phyloP scores from a whole-genome alignment of 2,329 filamentous ascomycete genomes.

The Aspergillus eucalypticola region DNA sequence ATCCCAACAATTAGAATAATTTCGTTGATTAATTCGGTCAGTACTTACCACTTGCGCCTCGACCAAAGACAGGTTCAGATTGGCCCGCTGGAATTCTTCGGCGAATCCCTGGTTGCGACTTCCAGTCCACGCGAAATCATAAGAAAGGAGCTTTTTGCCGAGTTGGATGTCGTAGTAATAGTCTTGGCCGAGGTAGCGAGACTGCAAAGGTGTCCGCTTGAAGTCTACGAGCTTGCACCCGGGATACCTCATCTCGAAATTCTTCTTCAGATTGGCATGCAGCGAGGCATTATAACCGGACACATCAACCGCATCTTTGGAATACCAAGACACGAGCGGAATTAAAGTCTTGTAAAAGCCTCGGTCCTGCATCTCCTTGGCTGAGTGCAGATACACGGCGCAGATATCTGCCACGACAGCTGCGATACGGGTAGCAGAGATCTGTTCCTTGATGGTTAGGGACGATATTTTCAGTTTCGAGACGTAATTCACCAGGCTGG shows the following conservation, averaged over 20 bases:
- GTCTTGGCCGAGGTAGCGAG: slow-evolving; percentile 66
- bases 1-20: slow-evolving; percentile 28
- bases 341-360: slow-evolving; percentile 70
- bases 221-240: slow-evolving; percentile 74
- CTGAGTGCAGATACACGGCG: slow-evolving; percentile 85
- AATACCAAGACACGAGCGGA: slow-evolving; percentile 74
- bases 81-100: slow-evolving; percentile 81
- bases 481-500: slow-evolving; percentile 70
- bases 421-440: slow-evolving; percentile 69
- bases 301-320: slow-evolving; percentile 75
- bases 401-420: slow-evolving; percentile 84
- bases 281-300: slow-evolving; percentile 83
- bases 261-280: slow-evolving; percentile 80
- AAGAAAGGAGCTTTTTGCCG: slow-evolving; percentile 72
- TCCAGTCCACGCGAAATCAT: slow-evolving; percentile 76
- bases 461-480: slow-evolving; percentile 58
- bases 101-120: slow-evolving; percentile 69
- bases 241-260: slow-evolving; percentile 76
- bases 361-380: slow-evolving; percentile 71
- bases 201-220: slow-evolving; percentile 70
- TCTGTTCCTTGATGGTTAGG: slow-evolving; percentile 48
- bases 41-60: slow-evolving; percentile 79
- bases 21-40: background rate
- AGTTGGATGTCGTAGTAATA: slow-evolving; percentile 84
- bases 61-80: slow-evolving; percentile 86